Conservation (phyloP, 208 protist species). For the Acanthamoeba castellanii region DNA sequence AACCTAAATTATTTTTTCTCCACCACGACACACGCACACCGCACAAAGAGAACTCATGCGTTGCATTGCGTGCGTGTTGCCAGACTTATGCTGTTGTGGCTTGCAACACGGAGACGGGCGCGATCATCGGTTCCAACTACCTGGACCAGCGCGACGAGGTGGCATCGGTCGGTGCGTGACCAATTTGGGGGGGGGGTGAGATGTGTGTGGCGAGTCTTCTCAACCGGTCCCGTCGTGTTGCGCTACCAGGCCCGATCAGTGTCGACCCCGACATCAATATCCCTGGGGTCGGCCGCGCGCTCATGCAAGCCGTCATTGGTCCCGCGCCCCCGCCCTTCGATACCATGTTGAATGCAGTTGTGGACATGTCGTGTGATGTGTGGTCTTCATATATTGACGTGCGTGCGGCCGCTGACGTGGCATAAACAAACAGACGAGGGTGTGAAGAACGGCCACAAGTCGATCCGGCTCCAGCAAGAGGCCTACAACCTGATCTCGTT, state of each 20-base stretch:
- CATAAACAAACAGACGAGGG: slow-evolving; percentile 18
- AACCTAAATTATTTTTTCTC: too few relatives aligned
- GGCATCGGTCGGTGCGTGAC: background rate
- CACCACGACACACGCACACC: background rate
- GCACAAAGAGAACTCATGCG: background rate
- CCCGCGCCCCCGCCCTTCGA: background rate
- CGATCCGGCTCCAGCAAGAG: slow-evolving; percentile 43
- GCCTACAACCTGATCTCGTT: slow-evolving; percentile 57
- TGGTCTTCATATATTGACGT: too few relatives aligned
- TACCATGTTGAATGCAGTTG: background rate
- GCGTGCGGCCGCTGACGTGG: background rate
- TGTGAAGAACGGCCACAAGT: slow-evolving; percentile 20
- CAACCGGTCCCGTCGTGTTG: background rate
- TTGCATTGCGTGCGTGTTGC: background rate
- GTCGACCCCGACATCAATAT: background rate
- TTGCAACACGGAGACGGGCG: background rate
- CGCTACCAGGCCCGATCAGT: background rate
- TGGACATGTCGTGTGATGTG: too few relatives aligned
- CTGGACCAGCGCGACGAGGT: slow-evolving; percentile 31
- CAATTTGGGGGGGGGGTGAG: background rate
- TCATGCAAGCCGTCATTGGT: slow-evolving; percentile 33
- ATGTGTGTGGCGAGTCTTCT: background rate
- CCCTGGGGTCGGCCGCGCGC: background rate
- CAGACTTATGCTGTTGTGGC: background rate
- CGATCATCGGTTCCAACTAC: background rate